Percentiles rank a stretch among this genome's conserved stretches.
These are phyloP conservation scores for Fusarium redolens DNA, from an alignment of 2,329 filamentous ascomycete genomes.

Conservation along the genomic window DNA sequence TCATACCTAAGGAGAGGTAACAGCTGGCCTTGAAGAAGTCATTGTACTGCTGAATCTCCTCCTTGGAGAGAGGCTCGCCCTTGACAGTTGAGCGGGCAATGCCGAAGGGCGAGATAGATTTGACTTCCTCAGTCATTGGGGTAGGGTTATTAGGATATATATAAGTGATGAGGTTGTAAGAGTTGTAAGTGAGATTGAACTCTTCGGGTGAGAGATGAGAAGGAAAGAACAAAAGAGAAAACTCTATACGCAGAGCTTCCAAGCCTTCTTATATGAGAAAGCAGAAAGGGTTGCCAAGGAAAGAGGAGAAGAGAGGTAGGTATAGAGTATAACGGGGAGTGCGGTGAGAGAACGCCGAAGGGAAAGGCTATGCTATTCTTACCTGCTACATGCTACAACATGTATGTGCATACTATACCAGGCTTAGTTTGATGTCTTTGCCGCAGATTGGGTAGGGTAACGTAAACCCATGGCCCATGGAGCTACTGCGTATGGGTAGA, in stretches of 20 bases:
- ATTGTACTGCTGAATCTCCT: conserved; percentile 76
- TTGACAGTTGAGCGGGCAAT: conserved; percentile 72
- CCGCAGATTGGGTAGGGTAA: conserved; percentile 25
- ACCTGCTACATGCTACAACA: conserved; percentile 3
- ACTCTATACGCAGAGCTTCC: conserved; percentile 9
- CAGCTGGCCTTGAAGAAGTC: conserved; percentile 80
- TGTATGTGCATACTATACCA: conserved; percentile 9
- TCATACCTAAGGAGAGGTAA: conserved; percentile 83
- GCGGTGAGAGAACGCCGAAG: conserved; percentile 27
- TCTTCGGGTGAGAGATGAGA: conserved; percentile 42
- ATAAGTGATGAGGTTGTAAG: conserved; percentile 26
- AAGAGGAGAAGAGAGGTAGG: conserved; percentile 24
- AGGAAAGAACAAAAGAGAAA: conserved; percentile 21
- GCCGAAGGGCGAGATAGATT: conserved; percentile 73
- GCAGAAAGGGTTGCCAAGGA: conserved; percentile 25
- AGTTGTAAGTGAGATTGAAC: conserved; percentile 30
- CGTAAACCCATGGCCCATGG: conserved; percentile 24
- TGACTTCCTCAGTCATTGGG: conserved; percentile 54
- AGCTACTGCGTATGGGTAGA: conserved; percentile 27
- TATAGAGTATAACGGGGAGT: conserved; percentile 34
- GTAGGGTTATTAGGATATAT: conserved; percentile 17
- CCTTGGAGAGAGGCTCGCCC: conserved; percentile 69
- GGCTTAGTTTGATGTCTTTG: conserved; percentile 25
- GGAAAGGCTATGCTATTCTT: conserved; percentile 7
- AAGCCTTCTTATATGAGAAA: conserved; percentile 42